Evolutionary conservation across 2,329 filamentous ascomycete species (phyloP), one percentile per base, ranked within the genome.

Genomic region (Talaromyces marneffei): DNA sequence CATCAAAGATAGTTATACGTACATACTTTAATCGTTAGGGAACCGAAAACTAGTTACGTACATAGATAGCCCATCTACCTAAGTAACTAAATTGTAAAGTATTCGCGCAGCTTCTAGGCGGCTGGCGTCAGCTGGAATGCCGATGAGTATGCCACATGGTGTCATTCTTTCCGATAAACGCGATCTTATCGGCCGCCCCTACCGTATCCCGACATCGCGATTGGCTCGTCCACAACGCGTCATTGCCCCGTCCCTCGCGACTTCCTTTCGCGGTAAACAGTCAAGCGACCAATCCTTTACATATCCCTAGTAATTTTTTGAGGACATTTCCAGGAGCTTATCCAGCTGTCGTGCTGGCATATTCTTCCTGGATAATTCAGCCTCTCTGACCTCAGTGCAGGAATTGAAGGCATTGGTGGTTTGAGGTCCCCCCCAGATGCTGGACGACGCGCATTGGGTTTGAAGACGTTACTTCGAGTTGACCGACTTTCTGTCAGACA

Each of bases 211-310:
- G 16, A 14, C 27, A 8, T 12, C n/a, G 16, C 39, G 56, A 60
- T 60, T 60, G 60, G 60, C 33, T 29, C 3, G 14, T 18, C 18
- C n/a, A 25, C 14, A 61, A 52, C 60, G 60, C 60, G 60, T 61
- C 54, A 20, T 14, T 37, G 18, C 27, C n/a, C n/a, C 55, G 25
- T 50, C 48, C 29, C 29, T 52, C 48, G 48, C 48, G 52, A 52
- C 35, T 61, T 46, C 53, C 33, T 29, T 27, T 56, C 50, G 8
- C 16, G 58, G 62, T 48, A 61, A 63, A 63, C 62, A 63, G 53
- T 58, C 58, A 60, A 58, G 57, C 53, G 53, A 63, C 53, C 46
- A 61, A 4, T 0, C 14, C 25, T 54, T 23, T 37, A 27, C 31
- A 9, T 18, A 16, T 29, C 31, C 42, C 10, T 12, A 7, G 6